Conservation (phyloP, 2,329 filamentous ascomycete species). For the Fusarium palustre region DNA sequence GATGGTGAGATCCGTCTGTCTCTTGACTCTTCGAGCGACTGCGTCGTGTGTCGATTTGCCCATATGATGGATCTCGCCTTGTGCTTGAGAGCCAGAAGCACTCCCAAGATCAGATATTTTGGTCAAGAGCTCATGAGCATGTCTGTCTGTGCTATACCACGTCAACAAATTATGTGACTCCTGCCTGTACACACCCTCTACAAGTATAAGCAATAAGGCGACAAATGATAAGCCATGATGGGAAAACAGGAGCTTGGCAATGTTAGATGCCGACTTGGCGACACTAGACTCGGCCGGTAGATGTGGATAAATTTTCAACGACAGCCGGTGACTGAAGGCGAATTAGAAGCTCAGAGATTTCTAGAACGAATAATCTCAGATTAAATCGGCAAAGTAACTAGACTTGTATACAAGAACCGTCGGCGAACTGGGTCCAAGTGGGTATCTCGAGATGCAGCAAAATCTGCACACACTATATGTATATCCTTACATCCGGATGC, state of each 20-base stretch:
- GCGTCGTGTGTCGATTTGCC: neutral
- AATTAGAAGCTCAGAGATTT: neutral
- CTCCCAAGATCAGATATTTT: neutral
- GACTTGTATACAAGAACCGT: slow-evolving; percentile 1
- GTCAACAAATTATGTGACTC: neutral
- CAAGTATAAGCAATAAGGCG: neutral
- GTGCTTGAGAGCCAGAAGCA: neutral
- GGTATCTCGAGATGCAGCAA: neutral
- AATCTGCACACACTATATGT: slow-evolving; percentile 2
- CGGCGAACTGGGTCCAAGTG: slow-evolving; percentile 22
- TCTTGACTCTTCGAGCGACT: neutral
- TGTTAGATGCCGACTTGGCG: slow-evolving; percentile 24
- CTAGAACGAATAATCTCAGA: neutral
- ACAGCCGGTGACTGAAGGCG: neutral
- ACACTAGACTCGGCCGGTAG: slow-evolving; percentile 1
- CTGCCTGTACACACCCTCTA: neutral
- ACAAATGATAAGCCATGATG: neutral
- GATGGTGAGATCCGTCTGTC: neutral
- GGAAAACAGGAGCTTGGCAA: slow-evolving; percentile 8
- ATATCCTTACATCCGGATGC: neutral
- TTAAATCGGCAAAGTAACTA: slow-evolving; percentile 3
- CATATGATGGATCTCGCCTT: neutral
- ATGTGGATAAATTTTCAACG: neutral
- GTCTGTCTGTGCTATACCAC: neutral
- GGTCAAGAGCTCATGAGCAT: neutral